Conservation (phyloP, 805 yeast species). For the Limtongozyma cylindracea region DNA sequence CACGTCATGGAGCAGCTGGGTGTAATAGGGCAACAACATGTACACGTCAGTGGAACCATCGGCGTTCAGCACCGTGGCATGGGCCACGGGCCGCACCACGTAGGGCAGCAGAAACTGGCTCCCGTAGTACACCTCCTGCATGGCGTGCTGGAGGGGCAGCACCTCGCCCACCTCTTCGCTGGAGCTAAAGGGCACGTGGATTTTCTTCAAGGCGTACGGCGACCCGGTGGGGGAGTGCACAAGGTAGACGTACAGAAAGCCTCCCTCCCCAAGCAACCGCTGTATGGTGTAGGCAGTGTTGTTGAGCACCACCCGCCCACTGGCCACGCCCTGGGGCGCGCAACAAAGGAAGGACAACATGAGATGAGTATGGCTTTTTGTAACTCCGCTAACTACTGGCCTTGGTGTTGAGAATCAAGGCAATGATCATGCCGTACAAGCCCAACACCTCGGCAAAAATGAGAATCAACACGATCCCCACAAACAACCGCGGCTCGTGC, state of each 20-base stretch:
- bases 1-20: slow-evolving; percentile 52
- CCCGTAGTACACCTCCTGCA: slow-evolving; percentile 58
- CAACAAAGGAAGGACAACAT: too few species aligned
- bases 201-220: slow-evolving; percentile 48
- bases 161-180: too few species aligned
- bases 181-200: slow-evolving; percentile 70
- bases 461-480: slow-evolving; percentile 70
- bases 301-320: too few species aligned
- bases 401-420: slow-evolving; percentile 78
- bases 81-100: slow-evolving; percentile 46
- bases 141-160: slow-evolving; percentile 31
- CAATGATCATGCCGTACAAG: slow-evolving; percentile 84
- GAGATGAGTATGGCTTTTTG: too few species aligned
- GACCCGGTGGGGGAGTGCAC: slow-evolving; percentile 25
- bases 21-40: slow-evolving; percentile 58
- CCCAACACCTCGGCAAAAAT: slow-evolving; percentile 86
- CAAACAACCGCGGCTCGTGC: slow-evolving; percentile 76
- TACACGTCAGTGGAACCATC: slow-evolving; percentile 67
- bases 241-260: slow-evolving; percentile 66
- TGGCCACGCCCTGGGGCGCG: too few species aligned
- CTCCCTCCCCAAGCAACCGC: slow-evolving; percentile 73
- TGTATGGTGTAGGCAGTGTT: slow-evolving; percentile 34
- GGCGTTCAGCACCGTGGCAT: slow-evolving; percentile 39
- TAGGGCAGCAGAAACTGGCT: slow-evolving; percentile 41
- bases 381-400: too few species aligned